Conservation (phyloP, 2,329 filamentous ascomycete genomes). For the Ceratocystis diversiconidia region DNA sequence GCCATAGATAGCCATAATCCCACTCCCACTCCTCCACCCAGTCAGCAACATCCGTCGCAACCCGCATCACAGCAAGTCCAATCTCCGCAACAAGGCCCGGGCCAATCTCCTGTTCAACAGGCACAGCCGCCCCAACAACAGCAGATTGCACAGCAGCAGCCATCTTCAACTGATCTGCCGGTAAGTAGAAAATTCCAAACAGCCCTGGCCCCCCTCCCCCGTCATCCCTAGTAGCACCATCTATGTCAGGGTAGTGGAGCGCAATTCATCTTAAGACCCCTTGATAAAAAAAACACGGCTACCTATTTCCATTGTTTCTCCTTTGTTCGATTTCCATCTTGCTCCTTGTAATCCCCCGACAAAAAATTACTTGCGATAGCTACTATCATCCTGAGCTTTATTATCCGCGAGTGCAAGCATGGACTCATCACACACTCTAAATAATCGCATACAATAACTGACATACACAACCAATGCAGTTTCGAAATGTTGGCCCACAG, state of each 20-base stretch:
- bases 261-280: slow-evolving; percentile 9
- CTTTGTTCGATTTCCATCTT: not conserved
- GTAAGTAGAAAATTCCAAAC: slow-evolving; percentile 26
- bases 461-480: slow-evolving; percentile 27
- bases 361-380: not conserved
- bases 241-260: not conserved
- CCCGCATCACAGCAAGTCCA: slow-evolving; percentile 3
- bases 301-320: slow-evolving; percentile 13
- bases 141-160: slow-evolving; percentile 18
- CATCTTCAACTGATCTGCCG: slow-evolving; percentile 27
- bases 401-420: not conserved
- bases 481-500: slow-evolving; percentile 36
- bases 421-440: not conserved
- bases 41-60: slow-evolving; percentile 3
- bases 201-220: not conserved
- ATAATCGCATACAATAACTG: slow-evolving; percentile 2
- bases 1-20: slow-evolving; percentile 13
- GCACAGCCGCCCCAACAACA: slow-evolving; percentile 27
- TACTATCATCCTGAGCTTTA: not conserved
- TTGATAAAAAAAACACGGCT: slow-evolving; percentile 3
- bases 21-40: slow-evolving; percentile 7
- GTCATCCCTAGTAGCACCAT: slow-evolving; percentile 3
- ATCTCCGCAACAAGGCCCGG: slow-evolving; percentile 19
- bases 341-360: not conserved
- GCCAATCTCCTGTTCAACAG: slow-evolving; percentile 15